Conservation (phyloP, 2,329 filamentous ascomycete species). For the Ophiocordyceps sinensis region DNA sequence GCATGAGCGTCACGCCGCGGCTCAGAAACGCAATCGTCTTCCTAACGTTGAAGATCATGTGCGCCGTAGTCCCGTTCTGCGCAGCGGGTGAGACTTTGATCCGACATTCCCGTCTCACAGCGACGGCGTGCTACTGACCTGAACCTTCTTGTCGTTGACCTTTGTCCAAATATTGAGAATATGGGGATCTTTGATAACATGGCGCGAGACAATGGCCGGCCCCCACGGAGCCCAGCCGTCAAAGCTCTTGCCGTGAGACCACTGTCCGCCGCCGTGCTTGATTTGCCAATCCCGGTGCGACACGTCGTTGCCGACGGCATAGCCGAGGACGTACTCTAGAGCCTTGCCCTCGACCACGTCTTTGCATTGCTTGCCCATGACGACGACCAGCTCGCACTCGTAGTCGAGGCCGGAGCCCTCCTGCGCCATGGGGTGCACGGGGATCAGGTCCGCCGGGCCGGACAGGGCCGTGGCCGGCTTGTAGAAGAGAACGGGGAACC, state of each 20-base stretch:
- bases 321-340: constrained; percentile 60
- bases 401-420: constrained; percentile 56
- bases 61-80: constrained; percentile 37
- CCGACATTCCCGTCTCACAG: neutral
- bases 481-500: constrained; percentile 58
- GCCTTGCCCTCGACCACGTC: constrained; percentile 52
- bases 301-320: constrained; percentile 65
- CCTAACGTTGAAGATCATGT: constrained; percentile 50
- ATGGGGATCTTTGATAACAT: constrained; percentile 42
- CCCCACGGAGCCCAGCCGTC: constrained; percentile 64
- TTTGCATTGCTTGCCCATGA: constrained; percentile 53
- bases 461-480: constrained; percentile 47
- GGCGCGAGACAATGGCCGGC: constrained; percentile 50
- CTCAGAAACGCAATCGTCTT: constrained; percentile 45
- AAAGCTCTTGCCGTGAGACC: constrained; percentile 59
- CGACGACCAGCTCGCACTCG: constrained; percentile 62
- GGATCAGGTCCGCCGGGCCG: constrained; percentile 51
- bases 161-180: constrained; percentile 39
- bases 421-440: constrained; percentile 51
- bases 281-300: constrained; percentile 67
- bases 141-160: constrained; percentile 43
- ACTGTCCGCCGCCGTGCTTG: constrained; percentile 52
- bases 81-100: neutral
- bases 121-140: constrained; percentile 20
- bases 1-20: constrained; percentile 46